phyloP scores from a whole-genome alignment of 1,284 basidiomycete genomes.

The Vanrija humicola region DNA sequence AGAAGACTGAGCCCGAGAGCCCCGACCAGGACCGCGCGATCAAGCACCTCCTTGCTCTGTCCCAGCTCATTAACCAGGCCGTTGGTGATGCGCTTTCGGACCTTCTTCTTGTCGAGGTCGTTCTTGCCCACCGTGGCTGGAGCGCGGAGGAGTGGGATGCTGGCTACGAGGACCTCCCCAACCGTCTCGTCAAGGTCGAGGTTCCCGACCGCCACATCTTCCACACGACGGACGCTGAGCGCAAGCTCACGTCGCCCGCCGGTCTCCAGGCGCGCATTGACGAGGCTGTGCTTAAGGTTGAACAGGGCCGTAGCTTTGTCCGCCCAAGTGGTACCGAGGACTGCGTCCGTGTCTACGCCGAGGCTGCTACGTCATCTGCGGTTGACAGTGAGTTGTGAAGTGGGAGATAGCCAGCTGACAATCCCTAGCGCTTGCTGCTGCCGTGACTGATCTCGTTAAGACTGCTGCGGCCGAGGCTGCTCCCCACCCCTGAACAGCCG shows the following conservation, averaged over 20 bases:
- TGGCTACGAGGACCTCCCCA: conserved; percentile 89
- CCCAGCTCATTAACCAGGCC: conserved; percentile 92
- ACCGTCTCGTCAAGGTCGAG: conserved; percentile 91
- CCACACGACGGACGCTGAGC: conserved; percentile 90
- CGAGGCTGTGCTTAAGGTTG: conserved; percentile 72
- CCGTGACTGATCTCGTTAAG: conserved; percentile 35
- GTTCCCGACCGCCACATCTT: conserved; percentile 81
- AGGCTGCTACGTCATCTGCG: conserved; percentile 69
- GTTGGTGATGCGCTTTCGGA: conserved; percentile 97
- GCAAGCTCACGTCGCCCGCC: conserved; percentile 72
- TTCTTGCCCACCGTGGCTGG: conserved; percentile 83
- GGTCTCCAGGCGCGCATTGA: conserved; percentile 86
- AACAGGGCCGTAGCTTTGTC: conserved; percentile 86
- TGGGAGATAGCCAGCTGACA: neutral
- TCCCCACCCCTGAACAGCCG: neutral
- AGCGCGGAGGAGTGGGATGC: conserved; percentile 87
- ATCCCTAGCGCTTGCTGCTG: conserved; percentile 24
- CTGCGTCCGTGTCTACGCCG: conserved; percentile 96
- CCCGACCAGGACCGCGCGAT: conserved; percentile 76
- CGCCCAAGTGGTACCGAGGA: conserved; percentile 97
- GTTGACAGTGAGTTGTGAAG: conserved; percentile 67
- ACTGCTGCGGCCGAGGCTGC: conserved; percentile 14
- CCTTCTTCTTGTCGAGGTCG: conserved; percentile 90
- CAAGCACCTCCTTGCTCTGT: conserved; percentile 69
- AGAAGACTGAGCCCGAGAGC: conserved; percentile 65